These are phyloP conservation scores for Inonotus obliquus DNA, from an alignment of 1,284 basidiomycete genomes.

Conservation along the genomic window DNA sequence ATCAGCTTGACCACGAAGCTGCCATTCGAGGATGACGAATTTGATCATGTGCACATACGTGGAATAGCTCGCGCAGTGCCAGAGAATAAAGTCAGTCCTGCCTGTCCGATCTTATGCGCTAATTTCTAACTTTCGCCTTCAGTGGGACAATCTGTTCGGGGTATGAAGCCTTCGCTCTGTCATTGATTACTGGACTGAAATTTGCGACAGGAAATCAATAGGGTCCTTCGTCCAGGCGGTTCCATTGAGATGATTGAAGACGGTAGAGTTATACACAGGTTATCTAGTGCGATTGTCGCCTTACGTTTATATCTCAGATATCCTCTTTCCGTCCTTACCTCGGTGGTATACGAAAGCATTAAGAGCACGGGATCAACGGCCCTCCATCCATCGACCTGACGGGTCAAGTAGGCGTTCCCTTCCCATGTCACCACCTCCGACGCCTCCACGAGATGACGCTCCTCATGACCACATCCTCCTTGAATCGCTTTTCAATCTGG, in stretches of 20 bases:
- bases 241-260: slow-evolving; percentile 69
- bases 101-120: slow-evolving; percentile 9
- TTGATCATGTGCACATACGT: slow-evolving; percentile 70
- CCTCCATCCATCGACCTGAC: slow-evolving; percentile 46
- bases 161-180: slow-evolving; percentile 29
- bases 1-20: slow-evolving; percentile 62
- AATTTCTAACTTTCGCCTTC: slow-evolving; percentile 1
- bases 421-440: slow-evolving; percentile 28
- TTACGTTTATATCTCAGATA: slow-evolving; percentile 37
- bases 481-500: slow-evolving; percentile 57
- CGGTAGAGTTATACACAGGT: slow-evolving; percentile 37
- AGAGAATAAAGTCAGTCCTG: slow-evolving; percentile 57
- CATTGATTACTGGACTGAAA: neutral
- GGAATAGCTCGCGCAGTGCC: slow-evolving; percentile 62
- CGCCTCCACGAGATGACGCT: slow-evolving; percentile 29
- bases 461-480: slow-evolving; percentile 58
- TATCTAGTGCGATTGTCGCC: neutral
- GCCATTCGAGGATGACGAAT: slow-evolving; percentile 74
- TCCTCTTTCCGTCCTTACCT: slow-evolving; percentile 58
- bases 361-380: slow-evolving; percentile 40
- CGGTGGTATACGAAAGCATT: slow-evolving; percentile 64
- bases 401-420: slow-evolving; percentile 33
- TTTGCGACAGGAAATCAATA: slow-evolving; percentile 55
- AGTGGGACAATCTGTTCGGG: slow-evolving; percentile 70
- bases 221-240: slow-evolving; percentile 62